These are phyloP conservation scores for Calvatia gigantea DNA, from an alignment of 768 basidiomycete genomes.

Conservation along the genomic window DNA sequence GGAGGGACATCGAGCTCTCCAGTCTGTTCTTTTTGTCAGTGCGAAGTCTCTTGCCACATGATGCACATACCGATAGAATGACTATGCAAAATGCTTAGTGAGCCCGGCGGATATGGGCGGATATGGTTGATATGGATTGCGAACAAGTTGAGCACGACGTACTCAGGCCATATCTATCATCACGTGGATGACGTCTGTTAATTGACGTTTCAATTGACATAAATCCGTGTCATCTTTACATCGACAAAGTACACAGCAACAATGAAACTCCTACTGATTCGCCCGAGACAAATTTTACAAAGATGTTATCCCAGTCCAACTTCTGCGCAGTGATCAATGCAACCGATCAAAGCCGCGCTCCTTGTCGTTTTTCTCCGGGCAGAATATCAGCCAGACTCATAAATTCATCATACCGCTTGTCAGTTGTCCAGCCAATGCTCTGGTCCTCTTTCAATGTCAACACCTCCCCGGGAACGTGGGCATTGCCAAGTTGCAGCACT, in stretches of 20 bases:
- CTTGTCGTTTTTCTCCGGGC: slow-evolving; percentile 5
- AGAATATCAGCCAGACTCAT: slow-evolving; percentile 31
- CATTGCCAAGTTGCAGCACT: slow-evolving; percentile 14
- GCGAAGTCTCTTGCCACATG: not conserved
- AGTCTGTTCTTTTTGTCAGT: not conserved
- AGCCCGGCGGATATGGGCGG: too few species aligned
- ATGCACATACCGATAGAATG: not conserved
- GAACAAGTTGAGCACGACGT: not conserved
- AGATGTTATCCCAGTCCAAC: too few species aligned
- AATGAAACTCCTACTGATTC: too few species aligned
- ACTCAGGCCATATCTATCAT: slow-evolving; percentile 3
- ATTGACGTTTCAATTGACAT: not conserved
- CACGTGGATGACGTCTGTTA: slow-evolving; percentile 4
- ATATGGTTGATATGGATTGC: not conserved
- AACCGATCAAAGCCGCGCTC: not conserved
- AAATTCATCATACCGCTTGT: slow-evolving; percentile 49
- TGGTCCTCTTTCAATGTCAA: slow-evolving; percentile 51
- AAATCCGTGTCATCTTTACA: too few species aligned
- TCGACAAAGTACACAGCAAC: not conserved
- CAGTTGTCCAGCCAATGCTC: slow-evolving; percentile 49
- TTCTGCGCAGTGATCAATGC: not conserved
- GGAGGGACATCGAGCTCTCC: slow-evolving; percentile 60
- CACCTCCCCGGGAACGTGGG: slow-evolving; percentile 32
- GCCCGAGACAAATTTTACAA: too few species aligned
- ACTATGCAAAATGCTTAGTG: not conserved